Evolutionary conservation across 2,329 filamentous ascomycete genomes (phyloP), one percentile per base, ranked within the genome.

Genomic region (Gyromitra esculenta): DNA sequence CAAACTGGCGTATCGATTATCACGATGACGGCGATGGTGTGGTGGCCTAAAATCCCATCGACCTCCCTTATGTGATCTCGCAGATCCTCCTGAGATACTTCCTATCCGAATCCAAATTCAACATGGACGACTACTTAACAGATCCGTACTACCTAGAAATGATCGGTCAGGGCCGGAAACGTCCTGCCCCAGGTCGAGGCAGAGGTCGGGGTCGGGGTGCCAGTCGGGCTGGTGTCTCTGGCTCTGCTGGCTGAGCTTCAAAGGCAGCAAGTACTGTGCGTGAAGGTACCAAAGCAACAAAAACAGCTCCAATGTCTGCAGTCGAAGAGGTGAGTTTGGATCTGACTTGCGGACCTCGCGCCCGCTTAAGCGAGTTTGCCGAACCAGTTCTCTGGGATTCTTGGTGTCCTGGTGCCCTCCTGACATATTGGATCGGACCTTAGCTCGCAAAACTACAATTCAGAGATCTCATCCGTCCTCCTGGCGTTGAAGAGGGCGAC

Each of bases 401-500:
- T n/a, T 37, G 54, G 15, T 15, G 35, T 25, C 11, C 8, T 5
- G 48, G 48, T 6, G 5, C 2, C 7, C 2, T 67, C 25, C 48
- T 66, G 15, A 66, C 63, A 8, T 35, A 2, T 31, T 31, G 25
- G 3, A 8, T 52, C 18, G 31, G 13, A 57, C 11, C 6, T 9
- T 25, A 66, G 63, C 48, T 67, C 37, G 7, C 64, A 7, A 56
- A 43, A 35, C 35, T 56, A 5, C 35, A 67, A 25, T 67, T 56
- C 37, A 67, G 56, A 37, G 50, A 67, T 3, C 64, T 67, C 6
- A 67, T 67, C 8, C 50, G 64, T n/a, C 50, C 64, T 21, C 50
- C 70, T 21, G 50, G 54, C 5, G 60, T 60, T 9, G 70, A 65
- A 25, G 31, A 65, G 15, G 54, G 37, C 0, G 50, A 73, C 15